phyloP scores from a whole-genome alignment of 2,329 filamentous ascomycete genomes.

The Paraphoma sp. region DNA sequence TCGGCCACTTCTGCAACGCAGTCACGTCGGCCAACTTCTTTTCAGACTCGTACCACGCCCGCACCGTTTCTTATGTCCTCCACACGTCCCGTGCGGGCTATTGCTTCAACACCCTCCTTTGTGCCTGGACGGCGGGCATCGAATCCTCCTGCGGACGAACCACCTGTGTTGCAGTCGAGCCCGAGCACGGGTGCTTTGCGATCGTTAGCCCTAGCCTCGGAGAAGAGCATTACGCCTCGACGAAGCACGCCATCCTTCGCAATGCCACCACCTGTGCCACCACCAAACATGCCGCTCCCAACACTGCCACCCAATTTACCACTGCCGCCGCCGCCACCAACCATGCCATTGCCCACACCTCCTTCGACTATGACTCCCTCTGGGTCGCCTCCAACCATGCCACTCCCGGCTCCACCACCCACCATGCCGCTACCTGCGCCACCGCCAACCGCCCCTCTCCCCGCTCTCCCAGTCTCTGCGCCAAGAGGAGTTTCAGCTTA shows the following conservation, averaged over 20 bases:
- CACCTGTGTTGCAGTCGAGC: slow-evolving; percentile 18
- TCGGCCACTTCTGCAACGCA: slow-evolving; percentile 7
- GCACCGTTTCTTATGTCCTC: slow-evolving; percentile 54
- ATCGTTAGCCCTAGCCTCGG: background rate
- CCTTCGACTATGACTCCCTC: background rate
- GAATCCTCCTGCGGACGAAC: slow-evolving; percentile 8
- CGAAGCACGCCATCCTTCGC: slow-evolving; percentile 48
- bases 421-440: slow-evolving; percentile 49
- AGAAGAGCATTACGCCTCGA: slow-evolving; percentile 25
- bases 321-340: slow-evolving; percentile 29
- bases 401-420: slow-evolving; percentile 11
- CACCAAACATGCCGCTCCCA: slow-evolving; percentile 55
- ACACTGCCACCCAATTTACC: slow-evolving; percentile 36
- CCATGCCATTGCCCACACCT: slow-evolving; percentile 8
- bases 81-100: slow-evolving; percentile 37
- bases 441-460: slow-evolving; percentile 54
- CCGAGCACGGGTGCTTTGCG: slow-evolving; percentile 31
- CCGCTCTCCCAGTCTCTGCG: slow-evolving; percentile 37
- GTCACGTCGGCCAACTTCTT: slow-evolving; percentile 49
- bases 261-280: slow-evolving; percentile 55
- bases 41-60: slow-evolving; percentile 52
- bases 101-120: slow-evolving; percentile 41
- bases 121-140: slow-evolving; percentile 34
- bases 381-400: background rate
- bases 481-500: slow-evolving; percentile 5